Evolutionary conservation across 768 basidiomycete species (phyloP).

Genomic region (Leccinellum albellum): DNA sequence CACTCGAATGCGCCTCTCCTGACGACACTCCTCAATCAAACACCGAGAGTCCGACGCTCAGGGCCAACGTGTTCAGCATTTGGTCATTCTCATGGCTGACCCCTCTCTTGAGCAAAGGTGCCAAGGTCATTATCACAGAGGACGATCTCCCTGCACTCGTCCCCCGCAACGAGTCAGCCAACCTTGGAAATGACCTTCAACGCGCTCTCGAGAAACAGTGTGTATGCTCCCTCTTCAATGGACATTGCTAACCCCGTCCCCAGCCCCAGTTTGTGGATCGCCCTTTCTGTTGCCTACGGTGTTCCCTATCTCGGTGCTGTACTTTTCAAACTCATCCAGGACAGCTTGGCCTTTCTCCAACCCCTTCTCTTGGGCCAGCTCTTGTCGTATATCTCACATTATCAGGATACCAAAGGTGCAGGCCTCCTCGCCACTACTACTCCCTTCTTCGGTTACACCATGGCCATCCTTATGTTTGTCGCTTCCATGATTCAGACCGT

Average conservation of each 20-base stretch:
- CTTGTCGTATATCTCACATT: conserved; percentile 75
- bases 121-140: conserved; percentile 67
- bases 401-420: conserved; percentile 49
- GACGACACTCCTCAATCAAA: conserved; percentile 43
- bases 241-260: not conserved
- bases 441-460: conserved; percentile 64
- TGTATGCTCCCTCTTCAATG: conserved; percentile 20
- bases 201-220: conserved; percentile 62
- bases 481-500: conserved; percentile 77
- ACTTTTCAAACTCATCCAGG: conserved; percentile 71
- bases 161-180: conserved; percentile 62
- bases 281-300: conserved; percentile 77
- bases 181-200: conserved; percentile 61
- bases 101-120: conserved; percentile 68
- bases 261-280: conserved; percentile 65
- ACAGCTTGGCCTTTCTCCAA: conserved; percentile 77
- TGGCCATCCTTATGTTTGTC: conserved; percentile 77
- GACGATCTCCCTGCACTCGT: conserved; percentile 78
- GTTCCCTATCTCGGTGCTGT: conserved; percentile 64
- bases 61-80: conserved; percentile 77
- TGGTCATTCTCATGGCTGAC: conserved; percentile 91
- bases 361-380: conserved; percentile 82
- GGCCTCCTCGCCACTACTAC: conserved; percentile 29
- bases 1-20: conserved; percentile 67
- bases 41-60: conserved; percentile 65